Evolutionary conservation across 2,329 filamentous ascomycete species (phyloP).

Genomic region (Trichoderma pleuroti): DNA sequence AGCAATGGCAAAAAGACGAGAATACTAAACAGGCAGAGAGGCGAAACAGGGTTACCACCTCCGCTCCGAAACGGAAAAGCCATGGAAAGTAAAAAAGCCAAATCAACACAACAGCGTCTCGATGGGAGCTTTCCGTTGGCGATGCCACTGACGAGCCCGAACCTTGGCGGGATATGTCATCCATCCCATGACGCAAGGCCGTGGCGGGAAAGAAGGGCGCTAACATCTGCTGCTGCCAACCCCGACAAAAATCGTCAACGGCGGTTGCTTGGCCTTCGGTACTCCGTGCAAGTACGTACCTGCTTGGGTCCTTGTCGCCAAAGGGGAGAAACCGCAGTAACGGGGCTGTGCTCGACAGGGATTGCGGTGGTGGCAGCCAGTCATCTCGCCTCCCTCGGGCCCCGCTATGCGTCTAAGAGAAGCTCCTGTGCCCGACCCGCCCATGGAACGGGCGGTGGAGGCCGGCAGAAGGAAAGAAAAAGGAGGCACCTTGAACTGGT

Average conservation of each 20-base stretch:
- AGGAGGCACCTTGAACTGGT: slow-evolving; percentile 14
- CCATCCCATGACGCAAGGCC: background rate
- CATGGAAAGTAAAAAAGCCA: background rate
- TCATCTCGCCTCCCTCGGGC: background rate
- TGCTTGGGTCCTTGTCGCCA: background rate
- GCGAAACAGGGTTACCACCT: background rate
- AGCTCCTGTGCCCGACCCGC: background rate
- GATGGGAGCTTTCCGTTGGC: background rate
- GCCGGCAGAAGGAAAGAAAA: background rate
- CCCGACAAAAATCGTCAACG: background rate
- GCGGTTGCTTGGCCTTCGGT: background rate
- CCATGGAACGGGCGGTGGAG: background rate
- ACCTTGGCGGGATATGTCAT: background rate
- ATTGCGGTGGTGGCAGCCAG: background rate
- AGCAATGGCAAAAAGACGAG: background rate
- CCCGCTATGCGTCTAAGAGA: background rate
- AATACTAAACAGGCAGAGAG: background rate
- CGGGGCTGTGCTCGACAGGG: background rate
- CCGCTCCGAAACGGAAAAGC: background rate
- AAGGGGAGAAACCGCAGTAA: background rate
- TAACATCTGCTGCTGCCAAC: background rate
- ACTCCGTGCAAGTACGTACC: background rate
- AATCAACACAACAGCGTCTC: background rate
- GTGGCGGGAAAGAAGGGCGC: background rate
- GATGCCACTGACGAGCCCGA: background rate